Evolutionary conservation across 2,329 filamentous ascomycete genomes (phyloP).

Genomic region (Penicillium sp.): DNA sequence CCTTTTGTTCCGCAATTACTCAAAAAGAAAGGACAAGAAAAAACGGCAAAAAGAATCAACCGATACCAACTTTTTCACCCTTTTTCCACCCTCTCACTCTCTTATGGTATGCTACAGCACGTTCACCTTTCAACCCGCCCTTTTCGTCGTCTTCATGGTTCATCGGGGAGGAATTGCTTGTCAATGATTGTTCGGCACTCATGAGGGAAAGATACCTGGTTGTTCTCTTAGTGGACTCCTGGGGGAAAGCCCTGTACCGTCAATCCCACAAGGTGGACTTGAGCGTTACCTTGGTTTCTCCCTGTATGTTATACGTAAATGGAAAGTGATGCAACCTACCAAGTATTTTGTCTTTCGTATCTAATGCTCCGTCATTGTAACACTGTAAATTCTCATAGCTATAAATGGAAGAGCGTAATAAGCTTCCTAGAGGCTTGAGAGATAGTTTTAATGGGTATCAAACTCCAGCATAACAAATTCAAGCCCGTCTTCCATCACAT

Average conservation of each 20-base stretch:
- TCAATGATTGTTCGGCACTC: slow-evolving; percentile 74
- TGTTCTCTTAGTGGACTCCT: slow-evolving; percentile 49
- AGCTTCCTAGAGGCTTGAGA: too few relatives aligned
- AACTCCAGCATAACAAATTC: slow-evolving; percentile 3
- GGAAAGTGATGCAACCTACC: slow-evolving; percentile 41
- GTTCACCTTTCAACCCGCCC: slow-evolving; percentile 29
- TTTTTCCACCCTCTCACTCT: slow-evolving; percentile 30
- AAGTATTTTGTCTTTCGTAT: slow-evolving; percentile 22
- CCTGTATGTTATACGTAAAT: slow-evolving; percentile 46
- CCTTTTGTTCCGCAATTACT: slow-evolving; percentile 37
- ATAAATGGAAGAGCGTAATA: not conserved
- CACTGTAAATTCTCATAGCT: not conserved
- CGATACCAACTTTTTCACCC: slow-evolving; percentile 31
- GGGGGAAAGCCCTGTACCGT: slow-evolving; percentile 99
- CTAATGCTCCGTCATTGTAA: not conserved
- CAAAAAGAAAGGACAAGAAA: slow-evolving; percentile 37
- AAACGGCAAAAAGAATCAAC: slow-evolving; percentile 40
- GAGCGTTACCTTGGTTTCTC: slow-evolving; percentile 73
- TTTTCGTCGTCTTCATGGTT: slow-evolving; percentile 35
- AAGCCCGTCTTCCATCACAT: slow-evolving; percentile 36
- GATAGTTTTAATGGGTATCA: slow-evolving; percentile 20
- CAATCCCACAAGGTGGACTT: slow-evolving; percentile 79
- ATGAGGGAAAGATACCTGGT: slow-evolving; percentile 99
- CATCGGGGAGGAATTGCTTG: slow-evolving; percentile 45
- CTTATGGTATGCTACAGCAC: slow-evolving; percentile 32